Conservation (phyloP, 768 basidiomycete genomes). For the Pisolithus microcarpus region DNA sequence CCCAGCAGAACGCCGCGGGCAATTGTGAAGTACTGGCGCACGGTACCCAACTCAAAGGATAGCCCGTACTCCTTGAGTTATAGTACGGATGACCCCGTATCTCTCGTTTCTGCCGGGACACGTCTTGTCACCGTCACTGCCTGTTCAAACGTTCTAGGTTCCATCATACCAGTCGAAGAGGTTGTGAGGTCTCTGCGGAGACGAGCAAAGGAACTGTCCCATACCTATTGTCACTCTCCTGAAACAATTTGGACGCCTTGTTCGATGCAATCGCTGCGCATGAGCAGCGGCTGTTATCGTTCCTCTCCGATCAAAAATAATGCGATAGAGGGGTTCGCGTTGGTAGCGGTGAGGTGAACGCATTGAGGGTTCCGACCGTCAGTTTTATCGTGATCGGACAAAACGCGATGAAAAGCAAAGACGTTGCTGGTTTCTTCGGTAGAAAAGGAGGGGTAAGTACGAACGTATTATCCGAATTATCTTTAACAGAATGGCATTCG, state of each 20-base stretch:
- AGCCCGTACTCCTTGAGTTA: conserved; percentile 65
- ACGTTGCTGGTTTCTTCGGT: conserved; percentile 62
- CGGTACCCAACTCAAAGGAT: conserved; percentile 37
- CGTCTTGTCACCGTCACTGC: conserved; percentile 69
- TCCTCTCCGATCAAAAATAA: conserved; percentile 44
- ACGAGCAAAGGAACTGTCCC: conserved; percentile 42
- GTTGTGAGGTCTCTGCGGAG: conserved; percentile 45
- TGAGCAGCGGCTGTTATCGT: conserved; percentile 52
- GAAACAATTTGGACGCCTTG: conserved; percentile 39
- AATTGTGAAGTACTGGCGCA: conserved; percentile 47
- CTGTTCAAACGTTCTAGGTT: conserved; percentile 69
- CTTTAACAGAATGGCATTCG: conserved; percentile 61
- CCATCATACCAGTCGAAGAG: conserved; percentile 53
- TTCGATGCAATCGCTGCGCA: conserved; percentile 53
- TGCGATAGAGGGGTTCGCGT: conserved; percentile 55
- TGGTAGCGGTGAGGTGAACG: conserved; percentile 43
- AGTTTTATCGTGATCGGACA: conserved; percentile 64
- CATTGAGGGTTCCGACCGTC: conserved; percentile 56
- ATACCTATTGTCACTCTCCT: conserved; percentile 55
- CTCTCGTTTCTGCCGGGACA: conserved; percentile 57
- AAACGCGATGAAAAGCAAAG: conserved; percentile 47
- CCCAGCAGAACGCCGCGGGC: conserved; percentile 51
- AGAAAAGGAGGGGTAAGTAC: conserved; percentile 52
- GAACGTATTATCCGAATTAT: neutral
- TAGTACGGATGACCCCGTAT: conserved; percentile 48